Conservation (phyloP, 768 basidiomycete species). For the Agaricus subrufescens region DNA sequence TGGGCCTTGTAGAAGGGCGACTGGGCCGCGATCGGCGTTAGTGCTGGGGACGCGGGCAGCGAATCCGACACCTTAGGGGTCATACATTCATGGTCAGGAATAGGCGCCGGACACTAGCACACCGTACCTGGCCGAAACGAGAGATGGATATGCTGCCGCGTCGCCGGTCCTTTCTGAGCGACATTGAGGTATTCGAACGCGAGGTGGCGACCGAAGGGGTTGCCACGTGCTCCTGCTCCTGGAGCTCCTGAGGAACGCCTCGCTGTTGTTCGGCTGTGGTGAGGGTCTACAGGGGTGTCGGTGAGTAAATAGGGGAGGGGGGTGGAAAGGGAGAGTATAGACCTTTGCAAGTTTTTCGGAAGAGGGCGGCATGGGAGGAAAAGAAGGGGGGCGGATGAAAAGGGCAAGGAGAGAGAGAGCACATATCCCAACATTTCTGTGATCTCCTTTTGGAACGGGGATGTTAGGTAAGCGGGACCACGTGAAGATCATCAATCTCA, state of each 20-base stretch:
- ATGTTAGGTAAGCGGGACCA: too few relatives aligned
- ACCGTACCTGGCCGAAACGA: conserved; percentile 7
- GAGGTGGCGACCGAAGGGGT: background rate
- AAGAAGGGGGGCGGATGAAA: background rate
- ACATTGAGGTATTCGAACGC: background rate
- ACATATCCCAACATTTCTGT: too few relatives aligned
- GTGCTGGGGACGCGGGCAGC: background rate
- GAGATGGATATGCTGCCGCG: conserved; percentile 9
- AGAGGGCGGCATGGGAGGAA: background rate
- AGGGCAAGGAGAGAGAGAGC: background rate
- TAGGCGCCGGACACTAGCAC: background rate
- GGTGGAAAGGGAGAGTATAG: background rate
- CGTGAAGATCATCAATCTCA: background rate
- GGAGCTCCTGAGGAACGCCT: background rate
- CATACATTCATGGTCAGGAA: background rate
- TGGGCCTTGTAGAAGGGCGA: conserved; percentile 6
- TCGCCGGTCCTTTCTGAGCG: background rate
- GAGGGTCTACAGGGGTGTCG: background rate
- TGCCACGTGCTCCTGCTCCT: conserved; percentile 2
- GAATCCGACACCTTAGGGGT: background rate
- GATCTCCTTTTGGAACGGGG: too few relatives aligned
- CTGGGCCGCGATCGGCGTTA: conserved; percentile 1
- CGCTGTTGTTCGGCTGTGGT: background rate
- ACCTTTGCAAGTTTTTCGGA: background rate
- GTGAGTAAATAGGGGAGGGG: background rate